These are phyloP conservation scores for Elaeis oleifera DNA, from an alignment of 202 grass and related monocot species.

Conservation along the genomic window DNA sequence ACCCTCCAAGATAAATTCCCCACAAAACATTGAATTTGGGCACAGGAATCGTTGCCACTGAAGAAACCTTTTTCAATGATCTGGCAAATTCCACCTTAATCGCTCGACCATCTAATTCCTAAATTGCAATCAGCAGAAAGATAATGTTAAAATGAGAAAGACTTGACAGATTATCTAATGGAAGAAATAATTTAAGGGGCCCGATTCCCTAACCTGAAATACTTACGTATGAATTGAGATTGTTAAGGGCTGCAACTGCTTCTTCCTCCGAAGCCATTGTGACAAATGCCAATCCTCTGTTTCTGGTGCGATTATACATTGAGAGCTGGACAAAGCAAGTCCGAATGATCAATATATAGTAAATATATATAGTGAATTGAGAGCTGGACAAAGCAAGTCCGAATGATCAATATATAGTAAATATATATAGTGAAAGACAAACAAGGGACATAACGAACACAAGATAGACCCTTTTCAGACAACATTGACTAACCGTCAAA, in stretches of 20 bases:
- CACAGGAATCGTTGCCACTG: conserved; percentile 13
- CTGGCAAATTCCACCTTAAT: conserved; percentile 72
- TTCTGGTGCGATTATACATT: conserved; percentile 71
- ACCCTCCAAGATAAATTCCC: conserved; percentile 78
- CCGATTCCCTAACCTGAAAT: neutral
- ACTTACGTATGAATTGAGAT: conserved; percentile 72
- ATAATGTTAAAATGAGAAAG: conserved; percentile 10
- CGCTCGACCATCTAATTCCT: conserved; percentile 44
- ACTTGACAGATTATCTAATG: neutral
- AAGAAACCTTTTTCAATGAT: conserved; percentile 53
- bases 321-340: conserved; percentile 50
- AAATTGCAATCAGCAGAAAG: neutral
- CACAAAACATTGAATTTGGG: conserved; percentile 46
- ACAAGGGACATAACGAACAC: no score
- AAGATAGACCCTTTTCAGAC: no score
- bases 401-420: no score
- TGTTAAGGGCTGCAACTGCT: conserved; percentile 47
- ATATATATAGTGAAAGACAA: no score
- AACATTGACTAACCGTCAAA: no score
- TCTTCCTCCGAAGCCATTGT: conserved; percentile 84
- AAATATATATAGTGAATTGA: conserved; percentile 36
- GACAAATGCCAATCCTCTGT: conserved; percentile 90
- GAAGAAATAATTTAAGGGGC: no score
- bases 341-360: no score
- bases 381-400: conserved; percentile 40